Base-by-base conservation (phyloP, 2,329 filamentous ascomycete genomes). In the Chrysosporium queenslandicum region DNA sequence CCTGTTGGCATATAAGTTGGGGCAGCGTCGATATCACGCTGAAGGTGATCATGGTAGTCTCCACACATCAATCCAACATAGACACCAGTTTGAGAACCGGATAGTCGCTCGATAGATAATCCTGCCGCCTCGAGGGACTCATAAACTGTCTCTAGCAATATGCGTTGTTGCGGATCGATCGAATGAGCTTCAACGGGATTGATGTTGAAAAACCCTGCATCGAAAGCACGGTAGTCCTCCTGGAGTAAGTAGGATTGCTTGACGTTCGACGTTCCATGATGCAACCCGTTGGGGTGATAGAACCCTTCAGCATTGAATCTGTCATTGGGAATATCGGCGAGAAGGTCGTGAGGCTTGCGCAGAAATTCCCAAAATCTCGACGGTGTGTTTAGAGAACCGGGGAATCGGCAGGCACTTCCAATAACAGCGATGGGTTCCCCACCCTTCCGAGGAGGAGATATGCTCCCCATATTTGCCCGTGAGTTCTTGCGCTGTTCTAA, bases 91-190 rank as follows among this genome's bases (percentile, higher is more conserved):
- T 60, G 56, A 3, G 64, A 64, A 2, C 66, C 63, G 1, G 49
- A 50, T 7, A 69, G 51, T 4, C 53, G 45, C n/a, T 65, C 56
- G 18, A 68, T 32, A 2, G 58, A n/a, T 14, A 36, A 23, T 1
- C 54, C 65, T 1, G 63, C 64, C 41, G 59, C 59, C 36, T 63
- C 62, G 0, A 68, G 52, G 1, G 60, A 57, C 18, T 63, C 61
- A 23, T 63, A 68, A 1, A 58, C 54, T 1, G 58, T 56, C 47
- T 68, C 66, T 8, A 68, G 37, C 3, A 62, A 49, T 1, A 66
- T 37, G 9, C 66, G 57, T 37, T 67, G 64, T 36, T 66, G 63
- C 2, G 65, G 66, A 48, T 67, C 65, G 41, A 68, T 64, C 3
- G 61, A 52, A 3, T 57, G 53, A 2, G 60, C 62, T 46, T 66